These are phyloP conservation scores for Arxiozyma telluris DNA, from an alignment of 1,139 yeast genomes.

Conservation along the genomic window DNA sequence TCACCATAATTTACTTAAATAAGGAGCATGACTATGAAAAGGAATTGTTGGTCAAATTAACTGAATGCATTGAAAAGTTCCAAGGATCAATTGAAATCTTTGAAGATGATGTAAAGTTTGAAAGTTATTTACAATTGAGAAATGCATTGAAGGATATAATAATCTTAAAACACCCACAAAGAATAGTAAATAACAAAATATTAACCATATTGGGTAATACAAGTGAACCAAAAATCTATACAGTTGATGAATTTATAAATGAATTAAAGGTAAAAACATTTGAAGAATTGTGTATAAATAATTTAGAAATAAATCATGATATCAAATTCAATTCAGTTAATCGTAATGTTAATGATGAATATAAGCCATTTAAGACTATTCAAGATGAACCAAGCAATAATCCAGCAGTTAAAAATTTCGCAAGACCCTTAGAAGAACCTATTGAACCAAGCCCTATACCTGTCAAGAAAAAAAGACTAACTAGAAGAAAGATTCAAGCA, in stretches of 20 bases:
- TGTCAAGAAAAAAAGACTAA: constrained; percentile 16
- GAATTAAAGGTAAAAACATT: neutral
- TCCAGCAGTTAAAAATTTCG: neutral
- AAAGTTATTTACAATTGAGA: neutral
- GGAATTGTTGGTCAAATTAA: neutral
- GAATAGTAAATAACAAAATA: neutral
- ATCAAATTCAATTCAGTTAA: neutral
- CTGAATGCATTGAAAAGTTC: neutral
- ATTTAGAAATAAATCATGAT: neutral
- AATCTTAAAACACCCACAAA: neutral
- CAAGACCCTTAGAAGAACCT: neutral
- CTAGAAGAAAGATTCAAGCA: constrained; percentile 24
- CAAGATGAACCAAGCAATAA: neutral
- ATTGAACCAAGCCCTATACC: constrained; percentile 3
- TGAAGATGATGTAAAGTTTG: neutral
- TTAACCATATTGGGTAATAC: neutral
- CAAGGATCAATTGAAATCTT: neutral
- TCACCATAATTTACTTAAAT: neutral
- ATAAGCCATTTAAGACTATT: neutral
- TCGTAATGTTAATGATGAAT: neutral
- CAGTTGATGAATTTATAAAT: neutral
- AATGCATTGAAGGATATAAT: neutral
- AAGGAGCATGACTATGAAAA: neutral
- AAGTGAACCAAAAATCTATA: neutral
- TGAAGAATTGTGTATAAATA: neutral